Evolutionary conservation across 805 yeast genomes (phyloP), one percentile per base, ranked within the genome.

Genomic region (Candida fluviatilis): DNA sequence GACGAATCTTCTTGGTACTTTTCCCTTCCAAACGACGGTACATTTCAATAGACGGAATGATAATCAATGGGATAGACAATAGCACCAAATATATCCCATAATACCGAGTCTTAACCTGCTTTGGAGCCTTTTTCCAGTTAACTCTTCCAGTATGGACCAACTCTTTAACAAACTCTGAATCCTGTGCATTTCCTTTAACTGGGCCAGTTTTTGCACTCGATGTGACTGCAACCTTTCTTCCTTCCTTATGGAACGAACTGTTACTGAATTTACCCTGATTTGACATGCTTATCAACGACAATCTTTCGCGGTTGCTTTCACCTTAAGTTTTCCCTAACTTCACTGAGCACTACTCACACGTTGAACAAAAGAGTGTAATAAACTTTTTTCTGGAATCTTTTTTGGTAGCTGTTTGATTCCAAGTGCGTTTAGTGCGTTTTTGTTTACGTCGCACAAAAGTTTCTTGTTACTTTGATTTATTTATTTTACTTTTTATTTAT

Each of bases 61-160:
- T 35, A 6, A 66, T 42, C 6, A 68, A 40, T 0, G 74, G 74
- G 11, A 68, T 59, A 18, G 70, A 61, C 26, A 64, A 51, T 17
- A 68, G 49, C 2, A 68, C 57, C 49, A 64, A 43, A 43, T 54
- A 65, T 5, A 68, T 52, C 6, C 72, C 73, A 24, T 57, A 52
- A 46, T 65, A 66, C 28, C 69, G 42, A 10, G 49, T 54, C 42
- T 55, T 62, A 15, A 68, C 52, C 31, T 58, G 70, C 36, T 49
- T 46, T 2, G 72, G 71, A 0, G 73, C 73, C 43, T 59, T 64
- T 36, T 66, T 65, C 74, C 74, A 68, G 48, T 67, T 57, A 4
- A 69, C 66, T 38, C 51, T 48, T 7, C 73, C 74, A 0, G 72
- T 66, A 32, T 62, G 62, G 5, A 57, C 60, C 41, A 66, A 50